Conservation (phyloP, 441 rosid species). For the Capsella rubella region DNA sequence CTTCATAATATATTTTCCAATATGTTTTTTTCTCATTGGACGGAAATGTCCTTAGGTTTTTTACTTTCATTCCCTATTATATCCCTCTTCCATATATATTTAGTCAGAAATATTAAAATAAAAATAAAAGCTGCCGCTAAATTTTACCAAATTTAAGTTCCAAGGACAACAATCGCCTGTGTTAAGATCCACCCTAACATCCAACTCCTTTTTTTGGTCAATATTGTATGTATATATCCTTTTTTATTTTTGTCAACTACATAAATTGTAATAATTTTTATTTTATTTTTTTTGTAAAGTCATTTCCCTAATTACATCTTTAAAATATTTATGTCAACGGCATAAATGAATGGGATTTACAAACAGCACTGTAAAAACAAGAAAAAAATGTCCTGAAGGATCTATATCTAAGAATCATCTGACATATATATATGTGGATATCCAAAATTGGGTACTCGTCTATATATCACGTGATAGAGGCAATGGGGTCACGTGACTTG, state of each 20-base stretch:
- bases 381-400: not conserved
- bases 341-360: not conserved
- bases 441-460: not conserved
- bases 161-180: conserved; percentile 11
- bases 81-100: not conserved
- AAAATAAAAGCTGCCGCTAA: conserved; percentile 55
- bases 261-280: not conserved
- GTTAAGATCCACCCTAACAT: conserved; percentile 6
- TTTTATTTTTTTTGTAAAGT: too few species aligned
- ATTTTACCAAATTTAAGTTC: conserved; percentile 38
- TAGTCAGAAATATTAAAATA: not conserved
- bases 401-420: conserved; percentile 4
- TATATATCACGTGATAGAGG: conserved; percentile 10
- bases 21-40: conserved; percentile 28
- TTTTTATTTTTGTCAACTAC: not conserved
- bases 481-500: conserved; percentile 18
- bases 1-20: conserved; percentile 58
- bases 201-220: conserved; percentile 1
- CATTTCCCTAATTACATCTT: not conserved
- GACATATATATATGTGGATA: not conserved
- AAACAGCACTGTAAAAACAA: not conserved
- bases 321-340: not conserved
- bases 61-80: not conserved
- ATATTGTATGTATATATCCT: not conserved
- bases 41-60: conserved; percentile 35